A percentile compares a stretch with the other conserved stretches of the same genome.
Conservation (phyloP, 345 rosid genomes). For the thale cress (Arabidopsis thaliana) region DNA sequence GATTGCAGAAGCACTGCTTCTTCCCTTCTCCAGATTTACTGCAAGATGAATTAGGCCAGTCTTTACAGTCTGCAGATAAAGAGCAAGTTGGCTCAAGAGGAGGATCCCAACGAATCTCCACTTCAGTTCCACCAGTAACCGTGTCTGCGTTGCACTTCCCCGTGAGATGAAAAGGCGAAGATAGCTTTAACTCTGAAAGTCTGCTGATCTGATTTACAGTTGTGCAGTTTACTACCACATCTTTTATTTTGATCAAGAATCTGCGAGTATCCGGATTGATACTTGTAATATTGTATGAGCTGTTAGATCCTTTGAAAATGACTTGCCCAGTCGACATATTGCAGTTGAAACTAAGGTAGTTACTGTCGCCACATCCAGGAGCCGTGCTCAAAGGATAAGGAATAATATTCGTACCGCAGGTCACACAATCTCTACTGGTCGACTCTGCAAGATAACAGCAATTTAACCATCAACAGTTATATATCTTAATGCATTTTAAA, state of each 20-base stretch:
- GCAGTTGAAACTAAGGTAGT: constrained; percentile 60
- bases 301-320: constrained; percentile 45
- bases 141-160: constrained; percentile 45
- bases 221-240: constrained; percentile 33
- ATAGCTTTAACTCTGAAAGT: constrained; percentile 32
- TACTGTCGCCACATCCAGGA: constrained; percentile 62
- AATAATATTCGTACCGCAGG: constrained; percentile 56
- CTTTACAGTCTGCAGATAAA: constrained; percentile 58
- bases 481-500: not conserved
- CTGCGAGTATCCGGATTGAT: constrained; percentile 48
- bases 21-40: constrained; percentile 42
- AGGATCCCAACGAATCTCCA: constrained; percentile 62
- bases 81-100: constrained; percentile 63
- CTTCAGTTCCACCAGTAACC: constrained; percentile 43
- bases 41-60: constrained; percentile 63
- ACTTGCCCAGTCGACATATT: constrained; percentile 52
- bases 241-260: constrained; percentile 49
- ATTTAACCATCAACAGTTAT: constrained; percentile 1
- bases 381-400: constrained; percentile 74
- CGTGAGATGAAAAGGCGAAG: constrained; percentile 50
- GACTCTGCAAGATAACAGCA: constrained; percentile 48
- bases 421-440: constrained; percentile 50
- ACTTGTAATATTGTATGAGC: constrained; percentile 50
- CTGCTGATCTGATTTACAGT: constrained; percentile 17
- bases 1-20: constrained; percentile 57